A percentile compares a stretch with the other conserved stretches of the same genome.
Evolutionary conservation across 495 filamentous ascomycete species (phyloP).

Genomic region (Aspergillus biplanus): DNA sequence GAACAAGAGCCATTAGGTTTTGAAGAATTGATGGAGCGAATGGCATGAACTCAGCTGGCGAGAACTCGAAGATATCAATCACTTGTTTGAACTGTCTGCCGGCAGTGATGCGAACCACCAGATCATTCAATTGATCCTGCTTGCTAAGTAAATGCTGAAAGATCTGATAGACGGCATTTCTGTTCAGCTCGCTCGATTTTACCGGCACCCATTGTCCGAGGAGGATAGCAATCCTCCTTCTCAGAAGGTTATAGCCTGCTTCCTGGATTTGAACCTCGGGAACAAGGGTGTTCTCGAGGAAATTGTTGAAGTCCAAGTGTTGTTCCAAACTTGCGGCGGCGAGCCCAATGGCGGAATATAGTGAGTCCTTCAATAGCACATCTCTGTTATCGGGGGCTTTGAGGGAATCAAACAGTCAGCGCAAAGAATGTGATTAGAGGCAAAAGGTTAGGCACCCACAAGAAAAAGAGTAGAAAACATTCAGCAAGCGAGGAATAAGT

Average conservation of each 20-base stretch:
- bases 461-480: conserved; percentile 75
- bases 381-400: conserved; percentile 62
- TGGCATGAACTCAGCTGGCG: conserved; percentile 67
- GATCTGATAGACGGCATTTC: conserved; percentile 80
- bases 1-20: conserved; percentile 71
- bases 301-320: conserved; percentile 77
- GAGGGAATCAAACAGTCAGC: conserved; percentile 19
- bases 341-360: conserved; percentile 90
- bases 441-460: conserved; percentile 44
- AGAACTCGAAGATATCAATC: conserved; percentile 84
- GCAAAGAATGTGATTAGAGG: too few relatives aligned
- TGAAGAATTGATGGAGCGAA: conserved; percentile 71
- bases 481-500: conserved; percentile 72
- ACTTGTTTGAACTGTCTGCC: conserved; percentile 79
- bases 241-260: conserved; percentile 81
- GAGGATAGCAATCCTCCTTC: conserved; percentile 83
- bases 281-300: conserved; percentile 73
- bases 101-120: conserved; percentile 89
- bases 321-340: conserved; percentile 74
- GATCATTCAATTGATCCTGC: conserved; percentile 78
- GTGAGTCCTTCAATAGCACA: conserved; percentile 84
- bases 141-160: conserved; percentile 85
- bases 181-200: conserved; percentile 63
- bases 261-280: conserved; percentile 77
- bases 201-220: conserved; percentile 88